phyloP scores from a whole-genome alignment of 1,284 basidiomycete genomes.

The Heliocybe sulcata region DNA sequence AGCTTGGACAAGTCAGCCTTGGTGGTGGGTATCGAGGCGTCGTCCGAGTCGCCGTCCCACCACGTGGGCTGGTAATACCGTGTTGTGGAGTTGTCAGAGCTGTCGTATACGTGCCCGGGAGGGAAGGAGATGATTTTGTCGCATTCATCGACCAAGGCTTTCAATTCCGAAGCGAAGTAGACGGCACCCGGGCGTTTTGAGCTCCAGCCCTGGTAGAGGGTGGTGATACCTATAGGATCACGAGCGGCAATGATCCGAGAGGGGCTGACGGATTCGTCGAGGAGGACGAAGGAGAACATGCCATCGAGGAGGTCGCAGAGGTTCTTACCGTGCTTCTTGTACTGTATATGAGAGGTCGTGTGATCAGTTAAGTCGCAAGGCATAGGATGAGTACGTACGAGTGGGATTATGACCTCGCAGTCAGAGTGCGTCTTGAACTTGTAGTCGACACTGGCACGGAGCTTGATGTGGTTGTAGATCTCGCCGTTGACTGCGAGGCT shows the following conservation, averaged over 20 bases:
- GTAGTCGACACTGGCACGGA: constrained; percentile 64
- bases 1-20: constrained; percentile 66
- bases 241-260: constrained; percentile 91
- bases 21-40: constrained; percentile 52
- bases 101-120: constrained; percentile 94
- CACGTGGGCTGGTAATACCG: constrained; percentile 85
- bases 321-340: constrained; percentile 74
- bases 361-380: neutral
- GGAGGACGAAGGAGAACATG: constrained; percentile 97
- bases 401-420: constrained; percentile 94
- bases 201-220: constrained; percentile 94
- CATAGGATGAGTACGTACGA: constrained; percentile 44
- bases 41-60: constrained; percentile 73
- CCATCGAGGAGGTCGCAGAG: constrained; percentile 86
- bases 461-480: constrained; percentile 94
- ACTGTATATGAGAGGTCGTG: constrained; percentile 40
- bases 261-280: constrained; percentile 89
- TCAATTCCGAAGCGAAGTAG: constrained; percentile 96
- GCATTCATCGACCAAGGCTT: constrained; percentile 89
- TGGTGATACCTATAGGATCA: constrained; percentile 98
- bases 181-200: constrained; percentile 80
- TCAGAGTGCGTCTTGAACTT: constrained; percentile 98
- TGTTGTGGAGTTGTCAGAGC: constrained; percentile 64
- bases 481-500: constrained; percentile 97
- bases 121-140: constrained; percentile 96